These are phyloP conservation scores for Tricholomella constricta DNA, from an alignment of 768 basidiomycete species.

Conservation along the genomic window DNA sequence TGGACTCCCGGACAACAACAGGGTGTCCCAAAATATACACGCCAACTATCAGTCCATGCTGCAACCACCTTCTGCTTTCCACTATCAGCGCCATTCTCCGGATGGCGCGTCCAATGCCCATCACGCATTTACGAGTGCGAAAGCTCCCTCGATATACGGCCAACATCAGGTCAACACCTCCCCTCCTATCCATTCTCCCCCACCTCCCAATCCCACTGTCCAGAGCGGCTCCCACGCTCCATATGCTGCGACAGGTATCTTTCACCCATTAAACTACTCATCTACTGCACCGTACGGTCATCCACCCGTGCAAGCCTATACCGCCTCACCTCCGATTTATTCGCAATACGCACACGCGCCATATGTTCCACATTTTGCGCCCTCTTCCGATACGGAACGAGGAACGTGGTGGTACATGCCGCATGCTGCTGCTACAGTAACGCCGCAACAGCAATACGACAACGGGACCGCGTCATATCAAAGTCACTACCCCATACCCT, in stretches of 20 bases:
- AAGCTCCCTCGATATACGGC: conserved; percentile 26
- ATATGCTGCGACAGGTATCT: conserved; percentile 25
- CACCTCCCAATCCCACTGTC: conserved; percentile 21
- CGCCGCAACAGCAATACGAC: conserved; percentile 25
- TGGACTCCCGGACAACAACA: conserved; percentile 35
- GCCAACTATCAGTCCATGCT: conserved; percentile 43
- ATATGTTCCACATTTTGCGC: conserved; percentile 37
- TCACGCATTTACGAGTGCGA: conserved; percentile 23
- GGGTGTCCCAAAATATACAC: conserved; percentile 44
- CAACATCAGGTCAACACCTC: conserved; percentile 25
- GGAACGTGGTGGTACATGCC: conserved; percentile 59
- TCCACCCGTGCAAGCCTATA: conserved; percentile 35
- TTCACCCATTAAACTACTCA: conserved; percentile 39
- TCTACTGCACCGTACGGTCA: conserved; percentile 38
- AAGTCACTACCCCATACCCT: conserved; percentile 31
- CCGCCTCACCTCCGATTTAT: conserved; percentile 34
- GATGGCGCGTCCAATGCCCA: conserved; percentile 32
- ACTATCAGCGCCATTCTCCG: conserved; percentile 36
- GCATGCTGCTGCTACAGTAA: conserved; percentile 21
- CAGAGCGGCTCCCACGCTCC: conserved; percentile 27
- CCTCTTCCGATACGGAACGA: conserved; percentile 36
- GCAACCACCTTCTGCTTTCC: conserved; percentile 39
- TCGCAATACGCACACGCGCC: conserved; percentile 39
- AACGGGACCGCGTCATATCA: conserved; percentile 31
- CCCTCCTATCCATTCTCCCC: conserved; percentile 27